Evolutionary conservation across 2,329 filamentous ascomycete species (phyloP), one percentile per base, ranked within the genome.

Genomic region (Penicillium sp.): DNA sequence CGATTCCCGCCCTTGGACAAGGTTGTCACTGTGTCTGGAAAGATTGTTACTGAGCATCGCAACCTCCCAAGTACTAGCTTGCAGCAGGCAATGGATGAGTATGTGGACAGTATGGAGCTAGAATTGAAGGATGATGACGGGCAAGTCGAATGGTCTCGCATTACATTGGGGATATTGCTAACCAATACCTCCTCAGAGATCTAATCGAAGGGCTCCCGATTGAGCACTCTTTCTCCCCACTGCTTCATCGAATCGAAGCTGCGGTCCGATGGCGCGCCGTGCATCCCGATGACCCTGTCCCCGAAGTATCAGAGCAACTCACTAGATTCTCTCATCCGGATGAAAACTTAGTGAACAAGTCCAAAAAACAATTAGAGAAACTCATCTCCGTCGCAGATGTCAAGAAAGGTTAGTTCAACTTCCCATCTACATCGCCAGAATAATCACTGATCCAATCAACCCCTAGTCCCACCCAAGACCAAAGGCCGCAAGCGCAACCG

Each of bases 101-200:
- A 93, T 65, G 92, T 99, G 8, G 92, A 98, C 71, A 86, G 85
- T 8, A 96, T 99, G 93, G 93, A 97, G 67, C 79, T 99, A 2
- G 64, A 88, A 67, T 88, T 83, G 10, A 83, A 81, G 46, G 89
- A 96, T 66, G 90, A 95, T 46, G 84, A 93, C 44, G 91, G 88
- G 85, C 90, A 75, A 67, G 81, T 46, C 9, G 0, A 14, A 5
- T 21, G 1, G 3, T 27, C 19, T 13, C 6, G 23, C 16, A 27
- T 37, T 23, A 37, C 44, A 19, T n/a, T 39, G 3, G 19, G 14
- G n/a, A 9, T 11, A 25, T 26, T 21, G 33, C 59, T 64, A 42
- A 68, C 26, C 46, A 42, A 11, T 13, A 37, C 35, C 35, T 14
- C 23, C 5, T 7, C 57, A 83, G 81, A 13, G 74, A 85, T 10